A percentile compares a stretch with the other conserved stretches of the same genome.
Conservation (phyloP, 192 early-diverging fungal species). For the Spizellomyces sp. region DNA sequence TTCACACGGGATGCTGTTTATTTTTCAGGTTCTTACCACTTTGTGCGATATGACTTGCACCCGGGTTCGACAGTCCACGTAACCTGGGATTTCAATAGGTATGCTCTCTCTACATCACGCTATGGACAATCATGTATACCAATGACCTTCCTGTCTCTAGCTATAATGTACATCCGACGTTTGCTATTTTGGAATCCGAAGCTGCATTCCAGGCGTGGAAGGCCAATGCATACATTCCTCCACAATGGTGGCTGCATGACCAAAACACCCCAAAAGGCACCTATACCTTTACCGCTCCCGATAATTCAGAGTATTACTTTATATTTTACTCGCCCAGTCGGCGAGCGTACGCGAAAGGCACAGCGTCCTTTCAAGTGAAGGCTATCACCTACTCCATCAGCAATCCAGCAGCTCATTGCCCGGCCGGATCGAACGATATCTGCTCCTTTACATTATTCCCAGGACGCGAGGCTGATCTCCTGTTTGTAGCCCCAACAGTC, state of each 20-base stretch:
- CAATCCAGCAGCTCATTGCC: conserved; percentile 7
- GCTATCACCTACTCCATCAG: conserved; percentile 20
- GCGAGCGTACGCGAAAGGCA: neutral
- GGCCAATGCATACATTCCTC: neutral
- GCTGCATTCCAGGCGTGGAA: conserved; percentile 9
- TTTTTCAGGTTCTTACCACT: conserved; percentile 19
- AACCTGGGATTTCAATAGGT: conserved; percentile 16
- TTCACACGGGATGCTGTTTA: neutral
- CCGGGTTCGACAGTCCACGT: conserved; percentile 5
- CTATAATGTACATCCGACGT: neutral
- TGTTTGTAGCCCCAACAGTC: conserved; percentile 15
- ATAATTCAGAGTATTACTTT: conserved; percentile 11
- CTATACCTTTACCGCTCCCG: conserved; percentile 14
- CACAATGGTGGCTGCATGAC: conserved; percentile 1
- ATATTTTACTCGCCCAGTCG: conserved; percentile 11
- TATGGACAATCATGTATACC: no score
- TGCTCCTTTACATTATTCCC: conserved; percentile 6
- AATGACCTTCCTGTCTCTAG: no score
- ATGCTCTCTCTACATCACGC: neutral
- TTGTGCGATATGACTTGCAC: conserved; percentile 30
- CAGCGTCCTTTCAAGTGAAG: conserved; percentile 7
- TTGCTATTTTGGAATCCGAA: conserved; percentile 1
- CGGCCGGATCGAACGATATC: neutral
- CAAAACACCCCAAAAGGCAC: conserved; percentile 8
- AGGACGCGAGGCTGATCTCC: neutral